Base-by-base conservation (phyloP, 2,329 filamentous ascomycete species). In the Cordyceps farinosa region DNA sequence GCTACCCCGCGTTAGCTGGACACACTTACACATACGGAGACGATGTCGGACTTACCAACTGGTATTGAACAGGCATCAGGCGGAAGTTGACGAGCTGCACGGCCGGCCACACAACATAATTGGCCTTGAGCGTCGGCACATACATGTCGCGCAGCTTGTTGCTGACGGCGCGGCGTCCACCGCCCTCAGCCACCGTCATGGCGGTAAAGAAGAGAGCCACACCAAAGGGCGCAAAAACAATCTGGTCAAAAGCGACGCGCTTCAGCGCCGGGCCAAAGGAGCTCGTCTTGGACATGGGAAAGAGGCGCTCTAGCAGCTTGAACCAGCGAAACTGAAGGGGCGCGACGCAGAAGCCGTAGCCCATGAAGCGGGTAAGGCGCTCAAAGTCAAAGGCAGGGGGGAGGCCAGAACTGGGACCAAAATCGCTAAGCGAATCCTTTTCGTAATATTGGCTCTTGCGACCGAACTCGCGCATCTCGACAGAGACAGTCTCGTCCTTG, bases 31-130 rank as follows among this genome's bases (percentile, higher is more conserved):
- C 7, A n/a, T 3, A 42, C 10, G 22, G 48, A 70, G 7, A 40
- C 63, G 71, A 66, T 17, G 38, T n/a, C 30, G 36, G 53, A 85
- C 92, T 82, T 79, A 97, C 93, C 77, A 99, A 90, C 77, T 99
- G 95, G 76, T 95, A 96, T 74, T 96, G 93, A 60, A 98, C 89
- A 15, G 95, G 95, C 82, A 99, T 92, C 69, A 98, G 75, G 36
- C 94, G 86, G 79, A 99, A 99, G 81, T 99, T 99, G 79, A 99
- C 85, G 67, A 98, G 88, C 79, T 99, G 95, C 51, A 99, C 95
- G 6, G 90, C 87, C 30, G 95, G 95, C 95, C 95, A 99, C 30
- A 99, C 85, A 70, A 96, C 81, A 71, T 90, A 99, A 78, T 99
- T 99, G 69, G 94, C 93, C 81, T 97, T 97, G 68, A 99, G 81